Evolutionary conservation across 2,329 filamentous ascomycete species (phyloP), one percentile per base, ranked within the genome.

Genomic region (Diaporthe longicolla): DNA sequence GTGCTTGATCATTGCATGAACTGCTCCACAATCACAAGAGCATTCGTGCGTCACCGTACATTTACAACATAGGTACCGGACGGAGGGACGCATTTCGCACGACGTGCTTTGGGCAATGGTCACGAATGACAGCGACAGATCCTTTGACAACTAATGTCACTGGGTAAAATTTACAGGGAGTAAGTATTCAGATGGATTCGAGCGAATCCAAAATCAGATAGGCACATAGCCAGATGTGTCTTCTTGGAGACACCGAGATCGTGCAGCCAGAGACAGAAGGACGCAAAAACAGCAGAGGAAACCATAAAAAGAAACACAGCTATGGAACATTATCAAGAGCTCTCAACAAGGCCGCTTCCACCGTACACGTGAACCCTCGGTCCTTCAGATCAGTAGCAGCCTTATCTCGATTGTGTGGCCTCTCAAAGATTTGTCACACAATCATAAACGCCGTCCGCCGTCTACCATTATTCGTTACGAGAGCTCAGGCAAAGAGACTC

Each of bases 291-390:
- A 58, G 40, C 71, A 43, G 45, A 54, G 15, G 21, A 68, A 54
- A 54, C 37, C 63, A 68, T 54, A 29, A 68, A 52, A 66, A 54
- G 32, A 29, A 68, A 29, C 48, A 32, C 63, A 68, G 48, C 32
- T 54, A 68, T 9, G 48, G 61, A 45, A 68, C 29, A 54, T 8
- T 13, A 52, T 68, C n/a, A 26, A 24, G 32, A 26, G 15, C 63
- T 40, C 26, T 40, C 45, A 54, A 40, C 48, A 54, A 40, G 32
- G 48, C 32, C 63, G 8, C 32, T 35, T 50, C 32, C 40, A n/a
- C 59, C 26, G 65, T 69, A 40, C 48, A 19, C 29, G 40, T 54
- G 19, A 21, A 21, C 21, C 15, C n/a, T 68, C 17, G 11, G 35
- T 29, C 15, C 32, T 40, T 54, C 63, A 19, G 63, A 9, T n/a